These are phyloP conservation scores for Lentinula sp. DNA, from an alignment of 768 basidiomycete species.

Conservation along the genomic window DNA sequence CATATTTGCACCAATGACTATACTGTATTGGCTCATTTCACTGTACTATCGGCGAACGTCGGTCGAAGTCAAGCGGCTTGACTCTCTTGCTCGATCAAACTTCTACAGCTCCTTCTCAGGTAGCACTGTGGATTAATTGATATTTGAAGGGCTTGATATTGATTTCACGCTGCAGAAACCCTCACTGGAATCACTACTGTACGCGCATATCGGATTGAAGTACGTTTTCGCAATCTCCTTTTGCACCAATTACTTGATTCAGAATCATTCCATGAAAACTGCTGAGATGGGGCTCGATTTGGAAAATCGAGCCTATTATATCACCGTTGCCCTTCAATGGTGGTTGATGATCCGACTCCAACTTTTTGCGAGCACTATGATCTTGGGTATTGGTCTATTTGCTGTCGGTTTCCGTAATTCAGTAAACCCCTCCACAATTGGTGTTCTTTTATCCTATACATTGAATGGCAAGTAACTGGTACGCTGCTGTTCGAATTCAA, in stretches of 20 bases:
- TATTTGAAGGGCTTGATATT: not conserved
- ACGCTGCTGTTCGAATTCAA: not conserved
- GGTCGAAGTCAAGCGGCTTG: slow-evolving; percentile 59
- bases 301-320: slow-evolving; percentile 59
- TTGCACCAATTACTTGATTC: not conserved
- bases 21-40: slow-evolving; percentile 48
- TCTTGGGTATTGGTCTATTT: slow-evolving; percentile 67
- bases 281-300: slow-evolving; percentile 50
- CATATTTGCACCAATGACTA: slow-evolving; percentile 45
- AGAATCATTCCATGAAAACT: slow-evolving; percentile 42
- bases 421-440: slow-evolving; percentile 54
- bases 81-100: slow-evolving; percentile 53
- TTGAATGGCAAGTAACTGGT: slow-evolving; percentile 33
- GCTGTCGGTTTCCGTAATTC: slow-evolving; percentile 53
- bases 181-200: slow-evolving; percentile 61
- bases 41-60: slow-evolving; percentile 56
- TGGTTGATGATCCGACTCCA: slow-evolving; percentile 64
- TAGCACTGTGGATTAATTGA: slow-evolving; percentile 11
- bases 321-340: slow-evolving; percentile 59
- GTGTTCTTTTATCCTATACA: slow-evolving; percentile 55
- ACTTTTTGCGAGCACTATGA: slow-evolving; percentile 57
- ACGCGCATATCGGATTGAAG: slow-evolving; percentile 53
- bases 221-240: slow-evolving; percentile 13
- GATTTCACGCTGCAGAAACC: slow-evolving; percentile 33
- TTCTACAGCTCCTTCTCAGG: slow-evolving; percentile 56